A percentile compares a stretch with the other conserved stretches of the same genome.
These are phyloP conservation scores for Cymbidium sinense DNA, from an alignment of 106 monocot species.

Conservation along the genomic window DNA sequence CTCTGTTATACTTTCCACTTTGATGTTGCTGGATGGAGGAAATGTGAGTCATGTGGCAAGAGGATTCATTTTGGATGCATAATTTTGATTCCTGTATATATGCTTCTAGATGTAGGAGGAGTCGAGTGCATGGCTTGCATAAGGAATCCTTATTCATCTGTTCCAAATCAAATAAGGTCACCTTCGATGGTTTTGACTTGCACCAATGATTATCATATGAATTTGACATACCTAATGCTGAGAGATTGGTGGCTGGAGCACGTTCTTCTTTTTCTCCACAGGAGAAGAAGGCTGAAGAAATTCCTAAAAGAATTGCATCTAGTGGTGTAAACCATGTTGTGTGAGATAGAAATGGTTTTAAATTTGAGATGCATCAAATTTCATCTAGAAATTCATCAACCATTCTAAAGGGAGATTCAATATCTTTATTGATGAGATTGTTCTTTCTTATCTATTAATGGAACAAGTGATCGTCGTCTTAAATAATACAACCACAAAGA, in stretches of 20 bases:
- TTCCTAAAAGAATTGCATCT: constrained; percentile 29
- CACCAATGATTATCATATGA: constrained; percentile 79
- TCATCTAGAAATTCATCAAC: constrained; percentile 17
- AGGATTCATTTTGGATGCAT: constrained; percentile 59
- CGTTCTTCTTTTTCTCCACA: constrained; percentile 31
- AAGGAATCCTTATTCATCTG: constrained; percentile 27
- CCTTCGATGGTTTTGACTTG: constrained; percentile 53
- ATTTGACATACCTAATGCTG: constrained; percentile 62
- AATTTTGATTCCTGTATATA: constrained; percentile 29
- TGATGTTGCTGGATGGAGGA: constrained; percentile 53
- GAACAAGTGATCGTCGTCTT: constrained; percentile 19
- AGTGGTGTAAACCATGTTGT: constrained; percentile 24
- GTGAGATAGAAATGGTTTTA: constrained; percentile 36
- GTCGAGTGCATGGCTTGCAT: constrained; percentile 47
- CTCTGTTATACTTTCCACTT: constrained; percentile 51
- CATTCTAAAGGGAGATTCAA: constrained; percentile 23
- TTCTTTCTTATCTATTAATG: constrained; percentile 15
- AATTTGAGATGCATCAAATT: constrained; percentile 31
- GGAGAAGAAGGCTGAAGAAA: constrained; percentile 55
- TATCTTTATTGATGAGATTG: constrained; percentile 29
- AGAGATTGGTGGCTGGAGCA: constrained; percentile 40
- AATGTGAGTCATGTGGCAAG: constrained; percentile 59
- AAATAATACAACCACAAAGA: constrained; percentile 20
- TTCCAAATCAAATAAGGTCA: constrained; percentile 45
- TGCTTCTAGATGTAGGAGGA: constrained; percentile 52